A percentile compares a stretch with the other conserved stretches of the same genome.
These are phyloP conservation scores for Scheffersomyces cryptocercus DNA, from an alignment of 1,139 yeast species.

Conservation along the genomic window DNA sequence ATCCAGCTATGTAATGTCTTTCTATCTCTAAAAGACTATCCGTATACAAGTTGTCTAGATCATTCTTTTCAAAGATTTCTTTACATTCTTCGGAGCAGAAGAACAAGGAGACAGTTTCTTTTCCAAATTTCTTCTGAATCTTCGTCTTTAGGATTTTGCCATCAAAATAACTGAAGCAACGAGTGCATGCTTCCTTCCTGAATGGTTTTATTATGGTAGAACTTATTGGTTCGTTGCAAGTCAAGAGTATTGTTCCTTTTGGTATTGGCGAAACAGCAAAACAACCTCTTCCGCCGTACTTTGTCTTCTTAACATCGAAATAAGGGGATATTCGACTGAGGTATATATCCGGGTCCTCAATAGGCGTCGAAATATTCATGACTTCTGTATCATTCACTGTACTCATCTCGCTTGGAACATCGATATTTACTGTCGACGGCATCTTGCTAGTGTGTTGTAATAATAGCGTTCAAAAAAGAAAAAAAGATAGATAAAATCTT, in stretches of 20 bases:
- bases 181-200: constrained; percentile 64
- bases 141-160: constrained; percentile 50
- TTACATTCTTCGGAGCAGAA: constrained; percentile 57
- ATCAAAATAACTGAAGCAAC: constrained; percentile 52
- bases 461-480: too few species aligned
- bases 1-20: constrained; percentile 22
- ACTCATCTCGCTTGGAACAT: constrained; percentile 5
- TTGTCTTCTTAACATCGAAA: constrained; percentile 43
- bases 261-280: constrained; percentile 47
- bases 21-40: constrained; percentile 28
- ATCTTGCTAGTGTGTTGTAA: too few species aligned
- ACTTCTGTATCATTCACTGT: constrained; percentile 2
- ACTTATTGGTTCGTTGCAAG: constrained; percentile 45
- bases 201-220: constrained; percentile 54
- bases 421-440: too few species aligned
- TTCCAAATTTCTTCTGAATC: constrained; percentile 10
- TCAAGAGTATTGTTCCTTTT: constrained; percentile 41
- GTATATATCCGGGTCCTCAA: background rate
- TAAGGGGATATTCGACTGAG: constrained; percentile 20
- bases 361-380: background rate
- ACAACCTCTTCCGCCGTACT: constrained; percentile 68
- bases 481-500: too few species aligned
- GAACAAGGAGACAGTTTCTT: constrained; percentile 30
- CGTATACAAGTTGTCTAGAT: constrained; percentile 22
- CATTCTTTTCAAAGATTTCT: constrained; percentile 29